phyloP scores from a whole-genome alignment of 1,284 basidiomycete genomes.

The Irpex lacteus region DNA sequence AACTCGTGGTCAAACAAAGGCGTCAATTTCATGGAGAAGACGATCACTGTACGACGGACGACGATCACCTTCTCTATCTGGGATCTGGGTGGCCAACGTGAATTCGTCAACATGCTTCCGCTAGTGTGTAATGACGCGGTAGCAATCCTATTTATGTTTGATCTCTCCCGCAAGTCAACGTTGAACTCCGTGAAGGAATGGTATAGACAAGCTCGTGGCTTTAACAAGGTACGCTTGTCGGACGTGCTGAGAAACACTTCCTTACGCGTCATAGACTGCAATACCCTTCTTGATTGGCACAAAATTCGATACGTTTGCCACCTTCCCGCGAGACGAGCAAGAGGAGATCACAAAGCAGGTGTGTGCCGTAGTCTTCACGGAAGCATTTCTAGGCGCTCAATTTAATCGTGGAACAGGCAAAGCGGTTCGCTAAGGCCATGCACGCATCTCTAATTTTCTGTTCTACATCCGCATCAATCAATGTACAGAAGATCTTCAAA shows the following conservation, averaged over 20 bases:
- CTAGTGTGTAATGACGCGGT: constrained; percentile 98
- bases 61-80: constrained; percentile 99
- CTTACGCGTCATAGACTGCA: constrained; percentile 62
- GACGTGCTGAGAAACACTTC: background rate
- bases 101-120: constrained; percentile 99
- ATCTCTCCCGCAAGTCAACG: constrained; percentile 94
- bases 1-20: constrained; percentile 42
- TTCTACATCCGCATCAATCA: constrained; percentile 96
- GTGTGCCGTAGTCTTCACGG: constrained; percentile 13
- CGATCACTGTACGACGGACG: constrained; percentile 94
- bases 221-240: constrained; percentile 80
- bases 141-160: constrained; percentile 99
- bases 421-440: constrained; percentile 97
- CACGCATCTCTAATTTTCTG: constrained; percentile 98
- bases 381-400: constrained; percentile 9
- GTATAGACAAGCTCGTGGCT: constrained; percentile 97
- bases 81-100: constrained; percentile 96
- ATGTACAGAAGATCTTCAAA: constrained; percentile 99
- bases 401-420: constrained; percentile 53
- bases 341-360: constrained; percentile 98
- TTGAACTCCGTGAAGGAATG: constrained; percentile 98
- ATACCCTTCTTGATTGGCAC: constrained; percentile 97
- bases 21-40: constrained; percentile 99
- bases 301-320: constrained; percentile 97
- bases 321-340: constrained; percentile 94